Evolutionary conservation across 805 yeast genomes (phyloP).

Genomic region (Candida mattraensis): DNA sequence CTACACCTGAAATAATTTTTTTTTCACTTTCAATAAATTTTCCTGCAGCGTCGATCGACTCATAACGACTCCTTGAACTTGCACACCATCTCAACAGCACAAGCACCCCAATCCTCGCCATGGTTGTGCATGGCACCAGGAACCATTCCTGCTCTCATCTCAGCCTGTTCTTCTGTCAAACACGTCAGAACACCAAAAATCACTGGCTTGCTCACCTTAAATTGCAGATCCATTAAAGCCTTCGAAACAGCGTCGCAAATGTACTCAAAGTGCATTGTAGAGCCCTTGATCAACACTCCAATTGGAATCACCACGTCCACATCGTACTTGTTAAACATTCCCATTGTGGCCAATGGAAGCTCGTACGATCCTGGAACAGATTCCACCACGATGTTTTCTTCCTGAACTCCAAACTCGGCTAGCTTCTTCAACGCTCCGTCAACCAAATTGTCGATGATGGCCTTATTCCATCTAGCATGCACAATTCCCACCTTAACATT

Average conservation of each 20-base stretch:
- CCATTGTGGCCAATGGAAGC: slow-evolving; percentile 78
- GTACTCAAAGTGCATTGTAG: slow-evolving; percentile 98
- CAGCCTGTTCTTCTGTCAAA: slow-evolving; percentile 91
- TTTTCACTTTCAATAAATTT: slow-evolving; percentile 1
- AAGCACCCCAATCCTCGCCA: slow-evolving; percentile 98
- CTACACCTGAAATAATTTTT: slow-evolving; percentile 1
- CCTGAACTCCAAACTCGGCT: slow-evolving; percentile 63
- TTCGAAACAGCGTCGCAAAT: slow-evolving; percentile 88
- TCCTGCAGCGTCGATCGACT: slow-evolving; percentile 13
- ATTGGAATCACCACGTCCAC: slow-evolving; percentile 90
- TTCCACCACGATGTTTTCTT: slow-evolving; percentile 75
- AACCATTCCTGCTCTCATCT: slow-evolving; percentile 82
- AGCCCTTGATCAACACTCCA: slow-evolving; percentile 93
- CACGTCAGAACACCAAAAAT: slow-evolving; percentile 94
- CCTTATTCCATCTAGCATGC: slow-evolving; percentile 93
- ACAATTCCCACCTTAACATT: slow-evolving; percentile 76
- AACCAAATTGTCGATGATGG: slow-evolving; percentile 75
- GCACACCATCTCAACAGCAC: slow-evolving; percentile 92
- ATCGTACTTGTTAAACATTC: slow-evolving; percentile 45
- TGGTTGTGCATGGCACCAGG: slow-evolving; percentile 86
- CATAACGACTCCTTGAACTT: slow-evolving; percentile 35
- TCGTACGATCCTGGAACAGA: slow-evolving; percentile 95
- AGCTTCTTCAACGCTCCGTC: slow-evolving; percentile 70
- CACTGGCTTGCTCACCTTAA: slow-evolving; percentile 69
- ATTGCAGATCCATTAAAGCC: slow-evolving; percentile 81